phyloP scores from a whole-genome alignment of 2,329 filamentous ascomycete genomes.

The Phialophora macrospora region DNA sequence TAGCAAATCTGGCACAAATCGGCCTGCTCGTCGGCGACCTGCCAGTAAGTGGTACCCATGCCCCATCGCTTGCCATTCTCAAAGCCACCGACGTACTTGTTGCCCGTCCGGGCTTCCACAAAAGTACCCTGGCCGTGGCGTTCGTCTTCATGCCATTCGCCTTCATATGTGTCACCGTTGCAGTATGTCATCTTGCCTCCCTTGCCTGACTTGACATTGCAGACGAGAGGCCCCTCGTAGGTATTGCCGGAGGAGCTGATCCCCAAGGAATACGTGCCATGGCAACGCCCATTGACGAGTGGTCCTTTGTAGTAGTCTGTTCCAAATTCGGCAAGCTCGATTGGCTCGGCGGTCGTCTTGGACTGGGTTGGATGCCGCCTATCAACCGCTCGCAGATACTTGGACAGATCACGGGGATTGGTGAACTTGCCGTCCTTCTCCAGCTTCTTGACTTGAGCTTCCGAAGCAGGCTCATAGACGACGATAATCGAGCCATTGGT shows the following conservation, averaged over 20 bases:
- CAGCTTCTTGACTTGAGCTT: conserved; percentile 39
- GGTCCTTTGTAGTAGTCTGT: conserved; percentile 61
- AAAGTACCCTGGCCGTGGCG: conserved; percentile 63
- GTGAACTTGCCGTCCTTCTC: conserved; percentile 42
- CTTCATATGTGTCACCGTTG: conserved; percentile 56
- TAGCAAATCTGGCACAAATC: conserved; percentile 67
- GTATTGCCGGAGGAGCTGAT: conserved; percentile 60
- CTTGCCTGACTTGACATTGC: conserved; percentile 59
- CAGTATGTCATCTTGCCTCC: conserved; percentile 62
- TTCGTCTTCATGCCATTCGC: conserved; percentile 53
- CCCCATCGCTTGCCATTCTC: conserved; percentile 65
- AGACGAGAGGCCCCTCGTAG: conserved; percentile 61
- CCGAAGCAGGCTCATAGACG: conserved; percentile 48
- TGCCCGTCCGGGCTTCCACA: conserved; percentile 61
- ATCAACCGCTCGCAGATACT: conserved; percentile 33
- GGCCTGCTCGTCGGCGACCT: conserved; percentile 65
- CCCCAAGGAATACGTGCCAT: conserved; percentile 59
- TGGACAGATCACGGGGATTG: conserved; percentile 28
- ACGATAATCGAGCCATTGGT: conserved; percentile 50
- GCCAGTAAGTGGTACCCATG: conserved; percentile 66
- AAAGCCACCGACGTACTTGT: conserved; percentile 66
- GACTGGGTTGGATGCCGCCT: conserved; percentile 35
- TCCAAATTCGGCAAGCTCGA: conserved; percentile 59
- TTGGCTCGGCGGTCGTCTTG: conserved; percentile 34
- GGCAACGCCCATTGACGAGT: conserved; percentile 55